phyloP scores from a whole-genome alignment of 306 rosid species.

The Sphenostylis stenocarpa region DNA sequence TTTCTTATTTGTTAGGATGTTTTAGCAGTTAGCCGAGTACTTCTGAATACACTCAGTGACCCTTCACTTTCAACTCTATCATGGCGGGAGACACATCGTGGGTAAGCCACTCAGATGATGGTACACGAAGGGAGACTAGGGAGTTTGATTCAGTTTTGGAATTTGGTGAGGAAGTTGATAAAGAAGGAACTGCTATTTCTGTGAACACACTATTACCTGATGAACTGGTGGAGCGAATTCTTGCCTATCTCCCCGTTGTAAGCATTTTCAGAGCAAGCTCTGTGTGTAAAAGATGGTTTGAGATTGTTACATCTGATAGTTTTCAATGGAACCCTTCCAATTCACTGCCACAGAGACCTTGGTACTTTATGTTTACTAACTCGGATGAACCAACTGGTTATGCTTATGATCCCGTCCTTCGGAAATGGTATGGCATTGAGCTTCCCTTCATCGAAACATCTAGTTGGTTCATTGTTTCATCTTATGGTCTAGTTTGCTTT shows the following conservation, averaged over 20 bases:
- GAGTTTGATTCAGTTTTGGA: conserved; percentile 59
- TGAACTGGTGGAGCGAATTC: conserved; percentile 82
- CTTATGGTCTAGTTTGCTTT: conserved; percentile 82
- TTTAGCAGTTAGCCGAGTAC: neutral
- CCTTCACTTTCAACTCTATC: conserved; percentile 20
- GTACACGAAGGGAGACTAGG: conserved; percentile 41
- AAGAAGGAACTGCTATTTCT: conserved; percentile 55
- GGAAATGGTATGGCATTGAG: conserved; percentile 87
- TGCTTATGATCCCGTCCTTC: conserved; percentile 73
- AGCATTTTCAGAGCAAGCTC: conserved; percentile 82
- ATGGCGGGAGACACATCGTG: conserved; percentile 91
- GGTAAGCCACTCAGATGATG: conserved; percentile 60
- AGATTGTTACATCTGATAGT: conserved; percentile 65
- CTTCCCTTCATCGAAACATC: conserved; percentile 71
- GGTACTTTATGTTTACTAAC: conserved; percentile 95
- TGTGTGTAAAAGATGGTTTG: conserved; percentile 88
- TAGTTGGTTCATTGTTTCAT: conserved; percentile 68
- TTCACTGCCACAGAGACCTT: conserved; percentile 69
- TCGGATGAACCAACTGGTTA: conserved; percentile 70
- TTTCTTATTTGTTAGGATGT: conserved; percentile 19
- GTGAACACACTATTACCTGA: conserved; percentile 72
- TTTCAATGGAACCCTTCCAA: conserved; percentile 68
- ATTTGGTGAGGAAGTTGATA: conserved; percentile 57
- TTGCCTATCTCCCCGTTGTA: conserved; percentile 79
- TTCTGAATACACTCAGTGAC: conserved; percentile 33